phyloP scores from a whole-genome alignment of 139 green algal genomes.

The Zygnema circumcarinatum region DNA sequence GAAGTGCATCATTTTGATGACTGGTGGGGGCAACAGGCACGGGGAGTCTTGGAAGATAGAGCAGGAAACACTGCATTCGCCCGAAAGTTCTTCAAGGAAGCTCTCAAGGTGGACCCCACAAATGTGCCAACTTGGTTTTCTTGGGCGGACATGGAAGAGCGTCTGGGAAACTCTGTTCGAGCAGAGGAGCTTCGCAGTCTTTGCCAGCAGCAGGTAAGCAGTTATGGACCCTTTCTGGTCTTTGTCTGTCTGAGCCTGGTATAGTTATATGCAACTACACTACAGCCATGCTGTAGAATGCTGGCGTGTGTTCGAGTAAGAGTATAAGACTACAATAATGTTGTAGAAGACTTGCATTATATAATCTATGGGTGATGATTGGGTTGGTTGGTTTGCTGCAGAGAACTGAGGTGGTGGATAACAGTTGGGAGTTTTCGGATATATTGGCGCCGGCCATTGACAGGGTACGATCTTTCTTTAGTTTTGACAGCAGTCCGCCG shows the following conservation, averaged over 20 bases:
- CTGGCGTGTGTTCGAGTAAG: neutral
- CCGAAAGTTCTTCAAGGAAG: constrained; percentile 91
- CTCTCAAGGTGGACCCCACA: constrained; percentile 73
- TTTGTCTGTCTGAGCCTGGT: neutral
- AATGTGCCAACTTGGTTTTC: constrained; percentile 64
- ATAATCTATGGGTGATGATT: no score
- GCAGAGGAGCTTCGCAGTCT: constrained; percentile 85
- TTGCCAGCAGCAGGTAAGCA: constrained; percentile 65
- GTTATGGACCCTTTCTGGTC: neutral
- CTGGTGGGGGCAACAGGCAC: no score
- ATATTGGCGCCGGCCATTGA: constrained; percentile 39
- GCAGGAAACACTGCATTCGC: constrained; percentile 77
- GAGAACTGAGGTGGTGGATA: constrained; percentile 35
- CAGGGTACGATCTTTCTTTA: constrained; percentile 34
- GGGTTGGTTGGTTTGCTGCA: neutral
- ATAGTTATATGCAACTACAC: constrained; percentile 2
- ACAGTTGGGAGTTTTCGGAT: constrained; percentile 18
- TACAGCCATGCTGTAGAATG: neutral
- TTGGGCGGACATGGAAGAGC: constrained; percentile 91
- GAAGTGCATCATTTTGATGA: no score
- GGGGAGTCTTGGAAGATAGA: constrained; percentile 84
- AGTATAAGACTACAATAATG: neutral
- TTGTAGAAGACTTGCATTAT: neutral
- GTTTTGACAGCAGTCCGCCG: neutral
- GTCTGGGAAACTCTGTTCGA: constrained; percentile 73